phyloP scores from a whole-genome alignment of 2,329 filamentous ascomycete species.

The Aspergillus eucalypticola region DNA sequence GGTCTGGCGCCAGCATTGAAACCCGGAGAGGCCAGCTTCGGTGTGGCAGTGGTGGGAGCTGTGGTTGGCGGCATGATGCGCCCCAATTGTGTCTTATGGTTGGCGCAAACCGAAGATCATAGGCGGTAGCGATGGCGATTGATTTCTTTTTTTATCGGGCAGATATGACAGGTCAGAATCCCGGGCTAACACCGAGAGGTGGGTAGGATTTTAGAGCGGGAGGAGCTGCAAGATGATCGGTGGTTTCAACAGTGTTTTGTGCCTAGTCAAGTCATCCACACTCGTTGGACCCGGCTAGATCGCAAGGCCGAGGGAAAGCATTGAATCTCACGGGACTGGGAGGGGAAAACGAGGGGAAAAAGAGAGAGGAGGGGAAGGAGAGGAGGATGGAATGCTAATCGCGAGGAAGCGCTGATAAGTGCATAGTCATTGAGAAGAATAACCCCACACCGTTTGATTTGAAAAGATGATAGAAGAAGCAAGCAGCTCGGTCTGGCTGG shows the following conservation, averaged over 20 bases:
- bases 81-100: constrained; percentile 2
- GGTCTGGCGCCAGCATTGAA: constrained; percentile 52
- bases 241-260: neutral
- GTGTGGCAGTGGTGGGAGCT: constrained; percentile 30
- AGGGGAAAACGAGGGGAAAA: too few species aligned
- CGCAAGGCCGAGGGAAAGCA: neutral
- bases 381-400: neutral
- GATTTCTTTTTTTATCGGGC: neutral
- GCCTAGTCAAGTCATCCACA: neutral
- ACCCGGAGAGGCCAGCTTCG: constrained; percentile 37
- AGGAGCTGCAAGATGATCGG: neutral
- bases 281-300: constrained; percentile 1
- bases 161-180: neutral
- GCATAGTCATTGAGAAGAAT: neutral
- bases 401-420: neutral
- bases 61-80: constrained; percentile 37
- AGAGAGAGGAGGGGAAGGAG: too few species aligned
- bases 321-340: neutral
- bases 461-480: neutral
- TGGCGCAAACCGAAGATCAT: neutral
- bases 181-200: neutral
- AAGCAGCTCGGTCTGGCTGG: neutral
- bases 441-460: neutral
- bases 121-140: neutral
- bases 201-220: neutral